phyloP scores from a whole-genome alignment of 2,329 filamentous ascomycete genomes.

The Capronia coronata region DNA sequence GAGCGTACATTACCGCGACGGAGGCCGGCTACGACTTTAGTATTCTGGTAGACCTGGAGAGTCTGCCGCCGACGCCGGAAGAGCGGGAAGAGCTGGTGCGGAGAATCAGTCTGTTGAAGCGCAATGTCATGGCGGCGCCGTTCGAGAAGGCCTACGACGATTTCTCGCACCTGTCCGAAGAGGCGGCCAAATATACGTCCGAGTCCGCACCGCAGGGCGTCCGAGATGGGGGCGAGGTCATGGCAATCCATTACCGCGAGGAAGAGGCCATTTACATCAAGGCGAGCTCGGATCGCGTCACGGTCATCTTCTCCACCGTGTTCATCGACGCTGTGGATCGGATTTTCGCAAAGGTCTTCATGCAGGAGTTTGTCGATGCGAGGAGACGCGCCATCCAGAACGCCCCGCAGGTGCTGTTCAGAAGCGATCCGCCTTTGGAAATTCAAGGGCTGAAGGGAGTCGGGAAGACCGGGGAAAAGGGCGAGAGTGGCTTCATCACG shows the following conservation, averaged over 20 bases:
- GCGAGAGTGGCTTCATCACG: conserved; percentile 93
- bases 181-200: conserved; percentile 84
- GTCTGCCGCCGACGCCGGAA: conserved; percentile 76
- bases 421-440: conserved; percentile 89
- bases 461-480: conserved; percentile 59
- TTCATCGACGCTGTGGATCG: conserved; percentile 97
- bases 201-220: conserved; percentile 91
- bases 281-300: conserved; percentile 92
- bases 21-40: conserved; percentile 97
- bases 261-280: conserved; percentile 99
- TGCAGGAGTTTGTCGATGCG: conserved; percentile 97
- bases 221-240: conserved; percentile 81
- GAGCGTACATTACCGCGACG: conserved; percentile 76
- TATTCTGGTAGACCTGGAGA: conserved; percentile 79
- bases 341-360: conserved; percentile 95
- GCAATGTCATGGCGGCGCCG: conserved; percentile 96
- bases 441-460: conserved; percentile 82
- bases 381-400: conserved; percentile 93
- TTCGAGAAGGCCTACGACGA: conserved; percentile 97
- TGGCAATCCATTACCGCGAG: conserved; percentile 96
- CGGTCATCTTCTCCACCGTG: conserved; percentile 96
- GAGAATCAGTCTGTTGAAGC: conserved; percentile 86
- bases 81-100: conserved; percentile 77
- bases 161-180: conserved; percentile 76
- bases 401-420: conserved; percentile 92